phyloP scores from a whole-genome alignment of 1,139 yeast genomes.

The Pneumocystis canis region DNA sequence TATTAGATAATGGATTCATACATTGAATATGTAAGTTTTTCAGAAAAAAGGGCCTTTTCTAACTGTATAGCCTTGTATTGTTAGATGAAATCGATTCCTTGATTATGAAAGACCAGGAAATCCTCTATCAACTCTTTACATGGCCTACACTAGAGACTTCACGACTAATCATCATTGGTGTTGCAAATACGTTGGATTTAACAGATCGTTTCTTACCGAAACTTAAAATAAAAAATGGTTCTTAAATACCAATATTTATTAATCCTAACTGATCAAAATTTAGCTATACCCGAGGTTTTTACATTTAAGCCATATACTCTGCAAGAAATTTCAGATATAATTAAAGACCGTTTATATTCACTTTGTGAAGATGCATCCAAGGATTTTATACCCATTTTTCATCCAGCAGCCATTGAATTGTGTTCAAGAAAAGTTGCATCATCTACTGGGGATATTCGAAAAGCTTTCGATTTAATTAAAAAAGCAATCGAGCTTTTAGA shows the following conservation, averaged over 20 bases:
- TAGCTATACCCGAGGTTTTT: constrained; percentile 48
- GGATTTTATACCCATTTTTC: constrained; percentile 32
- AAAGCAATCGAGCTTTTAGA: constrained; percentile 67
- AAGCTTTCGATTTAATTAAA: constrained; percentile 80
- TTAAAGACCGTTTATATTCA: constrained; percentile 36
- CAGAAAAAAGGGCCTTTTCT: not conserved
- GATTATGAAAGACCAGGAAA: constrained; percentile 56
- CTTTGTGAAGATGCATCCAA: constrained; percentile 18
- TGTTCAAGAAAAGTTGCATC: constrained; percentile 81
- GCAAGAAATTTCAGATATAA: constrained; percentile 56
- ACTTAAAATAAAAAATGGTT: constrained; percentile 45
- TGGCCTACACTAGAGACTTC: constrained; percentile 41
- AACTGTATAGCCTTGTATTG: constrained; percentile 33
- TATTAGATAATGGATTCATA: too few species aligned
- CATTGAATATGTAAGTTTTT: constrained; percentile 1
- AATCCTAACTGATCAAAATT: constrained; percentile 6
- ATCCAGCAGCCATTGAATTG: constrained; percentile 66
- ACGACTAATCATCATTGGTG: constrained; percentile 58
- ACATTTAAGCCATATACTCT: constrained; percentile 73
- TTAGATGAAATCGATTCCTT: constrained; percentile 85
- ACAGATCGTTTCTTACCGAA: constrained; percentile 78
- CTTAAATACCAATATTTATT: not conserved
- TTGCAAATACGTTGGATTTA: constrained; percentile 83
- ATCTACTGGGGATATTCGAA: constrained; percentile 80
- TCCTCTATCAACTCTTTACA: constrained; percentile 62